Base-by-base conservation (phyloP, 345 rosid genomes). In the Sisymbrium irio region DNA sequence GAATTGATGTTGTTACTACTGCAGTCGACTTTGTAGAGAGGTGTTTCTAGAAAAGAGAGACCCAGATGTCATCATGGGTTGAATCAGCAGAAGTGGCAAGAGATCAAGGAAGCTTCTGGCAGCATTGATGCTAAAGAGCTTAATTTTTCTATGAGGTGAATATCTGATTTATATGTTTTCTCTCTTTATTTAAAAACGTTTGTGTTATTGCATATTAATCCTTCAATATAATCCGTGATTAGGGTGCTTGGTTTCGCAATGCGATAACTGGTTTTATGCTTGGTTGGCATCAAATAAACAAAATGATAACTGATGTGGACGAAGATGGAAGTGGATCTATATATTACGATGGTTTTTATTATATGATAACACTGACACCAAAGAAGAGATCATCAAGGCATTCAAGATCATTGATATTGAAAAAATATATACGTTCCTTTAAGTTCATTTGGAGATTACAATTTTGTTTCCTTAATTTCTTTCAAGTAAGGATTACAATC, bases 111-210 rank as follows among this genome's bases (percentile, higher is more conserved):
- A 83, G 99, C 98, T 17, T 96, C 98, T 55, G 97, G 99, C 17
- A 96, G 91, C 65, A 96, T 92, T 53, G 99, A 96, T 89, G 99
- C 91, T 19, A 92, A 85, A 73, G 98, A 96, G 91, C 84, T 96
- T 78, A 90, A 90, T 78, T 92, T 96, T 61, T 98, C 98, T 46
- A 96, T 96, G 98, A 96, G 98, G 98, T 92, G n/a, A n/a, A n/a
- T n/a, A n/a, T n/a, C n/a, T n/a, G n/a, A n/a, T n/a, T n/a, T n/a
- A n/a, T n/a, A n/a, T n/a, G n/a, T n/a, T n/a, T n/a, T 62, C 63
- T 0, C 12, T 75, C 41, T 27, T 19, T 19, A 5, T 11, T n/a
- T n/a, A n/a, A n/a, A n/a, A n/a, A n/a, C n/a, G n/a, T n/a, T n/a
- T n/a, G n/a, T n/a, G n/a, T n/a, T n/a, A n/a, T n/a, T n/a, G n/a